Evolutionary conservation across 768 basidiomycete species (phyloP), one percentile per base, ranked within the genome.

Genomic region (Obba rivulosa): DNA sequence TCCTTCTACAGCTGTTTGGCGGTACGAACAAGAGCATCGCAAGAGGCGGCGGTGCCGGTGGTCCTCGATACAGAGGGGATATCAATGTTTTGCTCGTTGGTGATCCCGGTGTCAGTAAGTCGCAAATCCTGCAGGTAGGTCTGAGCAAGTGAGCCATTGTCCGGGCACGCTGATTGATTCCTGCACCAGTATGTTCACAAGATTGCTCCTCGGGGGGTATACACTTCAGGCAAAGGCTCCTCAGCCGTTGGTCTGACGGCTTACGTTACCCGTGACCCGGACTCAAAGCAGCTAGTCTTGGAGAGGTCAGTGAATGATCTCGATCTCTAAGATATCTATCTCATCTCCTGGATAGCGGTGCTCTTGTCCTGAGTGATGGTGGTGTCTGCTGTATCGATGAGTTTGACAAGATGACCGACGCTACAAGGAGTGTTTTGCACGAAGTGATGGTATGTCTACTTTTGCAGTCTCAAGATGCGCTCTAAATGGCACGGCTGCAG

Each of bases 351-450:
- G n/a, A 4, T 39, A 92, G 92, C 70, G 94, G 94, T 52, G 94
- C 94, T 0, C 80, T 97, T 10, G 94, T 96, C 1, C 69, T 97
- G 51, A 91, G 88, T 62, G 95, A 97, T 56, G 95, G 95, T 1
- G 95, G 94, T 64, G 92, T 97, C 4, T 97, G 93, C 64, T 98
- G 95, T 62, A 98, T 98, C 56, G 95, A 98, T 57, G 95, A 98
- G 67, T 98, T 99, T 58, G 96, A 99, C 71, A 99, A 99, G 68
- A 99, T 99, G 96, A 93, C 94, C 31, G 87, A 97, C 52, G 81
- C 90, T 4, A 98, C 96, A 38, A 85, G 96, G 41, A 97, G 96
- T 62, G 95, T 98, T 8, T 79, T 99, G 39, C 96, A 99, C 67
- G 95, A 98, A 81, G 94, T 96, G 14, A 98, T 98, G 95, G 90